Base-by-base conservation (phyloP, 2,329 filamentous ascomycete species). In the Xylariaceae sp. region DNA sequence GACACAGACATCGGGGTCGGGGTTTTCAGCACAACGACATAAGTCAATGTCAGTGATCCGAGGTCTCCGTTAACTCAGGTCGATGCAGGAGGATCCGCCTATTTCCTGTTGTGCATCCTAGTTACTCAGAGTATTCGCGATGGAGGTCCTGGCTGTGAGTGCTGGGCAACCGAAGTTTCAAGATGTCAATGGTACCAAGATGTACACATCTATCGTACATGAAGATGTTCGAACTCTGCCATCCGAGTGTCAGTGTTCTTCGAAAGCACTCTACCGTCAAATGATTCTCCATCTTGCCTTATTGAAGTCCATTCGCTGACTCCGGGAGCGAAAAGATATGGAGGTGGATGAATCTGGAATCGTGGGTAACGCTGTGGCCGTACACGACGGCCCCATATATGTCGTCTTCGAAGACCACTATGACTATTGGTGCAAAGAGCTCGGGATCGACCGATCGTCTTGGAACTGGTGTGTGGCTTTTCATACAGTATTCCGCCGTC, bases 131-230 rank as follows among this genome's bases (percentile, higher is more conserved):
- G n/a, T n/a, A 27, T 27, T 27, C 22, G 22, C 14, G 30, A 62
- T 62, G 60, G 56, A 61, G 15, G 58, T 61, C 27, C 35, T 62
- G 27, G 60, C 60, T 11, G 56, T 62, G 4, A 62, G 60, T 35
- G 36, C 35, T 22, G 54, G 56, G 2, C 17, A 44, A 18, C 59
- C 58, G 9, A 51, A 32, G 30, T 47, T 43, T 41, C 40, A 55
- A 19, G 43, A 60, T 19, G 45, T 60, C 14, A 43, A 47, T 39
- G 52, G 55, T n/a, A 49, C 55, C 35, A 58, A 57, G 39, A 12
- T 62, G 6, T 48, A 43, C 11, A 58, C 57, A 9, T 54, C 58
- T 7, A 61, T 62, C 27, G 38, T 62, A 27, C 58, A 55, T 36
- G 55, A 58, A 27, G 22, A 27, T 27, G 22, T 27, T 27, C 22